phyloP scores from a whole-genome alignment of 2,329 filamentous ascomycete species.

The Fusarium concolor region DNA sequence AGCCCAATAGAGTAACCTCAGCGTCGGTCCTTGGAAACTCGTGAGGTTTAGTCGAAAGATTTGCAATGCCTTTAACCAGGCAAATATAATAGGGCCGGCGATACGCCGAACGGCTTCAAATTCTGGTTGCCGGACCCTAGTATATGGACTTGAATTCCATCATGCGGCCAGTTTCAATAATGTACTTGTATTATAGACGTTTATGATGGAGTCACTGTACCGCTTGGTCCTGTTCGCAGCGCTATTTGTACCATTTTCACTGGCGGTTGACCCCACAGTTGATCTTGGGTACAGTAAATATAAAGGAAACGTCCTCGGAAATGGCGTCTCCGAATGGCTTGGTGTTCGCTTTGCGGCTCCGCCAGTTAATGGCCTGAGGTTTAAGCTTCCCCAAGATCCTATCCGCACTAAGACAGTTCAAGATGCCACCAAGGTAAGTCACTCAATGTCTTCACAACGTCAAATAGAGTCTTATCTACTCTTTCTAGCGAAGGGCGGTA shows the following conservation, averaged over 20 bases:
- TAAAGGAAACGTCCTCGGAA: constrained; percentile 63
- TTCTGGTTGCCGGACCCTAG: neutral
- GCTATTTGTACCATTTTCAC: constrained; percentile 14
- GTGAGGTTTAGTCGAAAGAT: neutral
- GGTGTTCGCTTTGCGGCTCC: constrained; percentile 80
- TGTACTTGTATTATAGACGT: neutral
- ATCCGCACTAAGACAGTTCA: constrained; percentile 57
- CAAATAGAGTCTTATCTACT: neutral
- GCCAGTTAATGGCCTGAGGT: constrained; percentile 73
- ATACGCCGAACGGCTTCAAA: neutral
- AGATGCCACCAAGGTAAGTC: constrained; percentile 64
- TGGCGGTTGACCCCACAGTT: constrained; percentile 53
- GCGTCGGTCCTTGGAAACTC: neutral
- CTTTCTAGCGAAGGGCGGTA: constrained; percentile 40
- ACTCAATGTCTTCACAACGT: neutral
- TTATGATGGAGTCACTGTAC: constrained; percentile 3
- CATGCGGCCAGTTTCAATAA: neutral
- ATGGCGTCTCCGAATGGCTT: constrained; percentile 76
- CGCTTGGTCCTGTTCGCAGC: constrained; percentile 2
- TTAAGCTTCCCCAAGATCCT: constrained; percentile 75
- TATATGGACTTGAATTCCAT: neutral
- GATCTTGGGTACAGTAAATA: constrained; percentile 77
- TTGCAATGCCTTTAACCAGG: neutral
- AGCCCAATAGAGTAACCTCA: constrained; percentile 1
- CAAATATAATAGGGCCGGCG: constrained; percentile 1